A percentile compares a stretch with the other conserved stretches of the same genome.
These are phyloP conservation scores for Biscutella laevigata DNA, from an alignment of 441 rosid genomes.

Conservation along the genomic window DNA sequence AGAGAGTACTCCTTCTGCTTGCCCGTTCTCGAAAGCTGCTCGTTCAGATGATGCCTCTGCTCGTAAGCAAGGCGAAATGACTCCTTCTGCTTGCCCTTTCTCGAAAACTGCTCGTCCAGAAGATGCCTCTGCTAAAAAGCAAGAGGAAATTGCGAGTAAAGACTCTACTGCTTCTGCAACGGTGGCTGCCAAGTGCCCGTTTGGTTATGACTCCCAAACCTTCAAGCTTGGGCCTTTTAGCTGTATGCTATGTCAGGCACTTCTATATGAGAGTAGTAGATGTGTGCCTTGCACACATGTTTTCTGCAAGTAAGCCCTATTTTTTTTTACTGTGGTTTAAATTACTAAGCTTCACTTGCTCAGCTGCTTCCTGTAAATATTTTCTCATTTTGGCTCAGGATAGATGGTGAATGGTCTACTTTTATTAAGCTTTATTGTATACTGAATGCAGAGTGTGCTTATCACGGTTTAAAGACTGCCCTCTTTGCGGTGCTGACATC, in stretches of 20 bases:
- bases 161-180: slow-evolving; percentile 33
- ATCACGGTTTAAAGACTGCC: slow-evolving; percentile 81
- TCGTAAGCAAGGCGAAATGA: slow-evolving; percentile 32
- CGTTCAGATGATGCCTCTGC: slow-evolving; percentile 51
- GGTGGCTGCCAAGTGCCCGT: slow-evolving; percentile 66
- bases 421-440: background rate
- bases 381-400: background rate
- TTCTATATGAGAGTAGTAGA: slow-evolving; percentile 60
- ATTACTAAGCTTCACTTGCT: background rate
- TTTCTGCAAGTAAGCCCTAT: slow-evolving; percentile 67
- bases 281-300: slow-evolving; percentile 88
- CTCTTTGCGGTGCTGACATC: slow-evolving; percentile 91
- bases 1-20: slow-evolving; percentile 17
- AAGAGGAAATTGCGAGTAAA: slow-evolving; percentile 24
- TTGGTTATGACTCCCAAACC: slow-evolving; percentile 81
- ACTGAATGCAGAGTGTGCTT: slow-evolving; percentile 50
- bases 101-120: slow-evolving; percentile 54
- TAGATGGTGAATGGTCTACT: background rate
- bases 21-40: slow-evolving; percentile 63
- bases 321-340: background rate
- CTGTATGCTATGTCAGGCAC: slow-evolving; percentile 84
- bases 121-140: slow-evolving; percentile 35
- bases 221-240: slow-evolving; percentile 95
- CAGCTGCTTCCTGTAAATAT: background rate
- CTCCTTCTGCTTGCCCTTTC: slow-evolving; percentile 43